Evolutionary conservation across 257 asterid genomes (phyloP).

Genomic region (Lavandula angustifolia): DNA sequence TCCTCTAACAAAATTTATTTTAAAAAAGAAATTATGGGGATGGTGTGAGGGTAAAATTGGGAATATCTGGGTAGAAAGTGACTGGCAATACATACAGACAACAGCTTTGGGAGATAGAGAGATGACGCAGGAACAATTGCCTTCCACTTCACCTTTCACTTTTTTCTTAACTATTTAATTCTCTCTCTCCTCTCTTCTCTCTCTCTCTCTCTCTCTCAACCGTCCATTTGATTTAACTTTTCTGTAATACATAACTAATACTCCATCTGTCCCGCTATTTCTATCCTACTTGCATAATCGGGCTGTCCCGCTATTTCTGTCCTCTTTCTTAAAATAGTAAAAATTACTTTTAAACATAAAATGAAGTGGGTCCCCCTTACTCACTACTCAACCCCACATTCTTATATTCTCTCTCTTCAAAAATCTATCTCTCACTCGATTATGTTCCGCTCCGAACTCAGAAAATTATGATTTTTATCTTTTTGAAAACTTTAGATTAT

Average conservation of each 20-base stretch:
- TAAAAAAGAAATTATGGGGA: background rate
- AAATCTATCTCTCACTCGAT: too few relatives aligned
- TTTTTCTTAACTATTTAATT: background rate
- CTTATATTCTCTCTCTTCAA: too few relatives aligned
- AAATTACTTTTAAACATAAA: too few relatives aligned
- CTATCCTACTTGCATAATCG: too few relatives aligned
- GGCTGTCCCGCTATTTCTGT: too few relatives aligned
- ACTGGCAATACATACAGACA: conserved; percentile 5
- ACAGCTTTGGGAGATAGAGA: conserved; percentile 18
- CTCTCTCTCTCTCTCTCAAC: background rate
- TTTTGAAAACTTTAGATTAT: too few relatives aligned
- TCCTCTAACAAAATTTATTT: background rate
- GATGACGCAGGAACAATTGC: conserved; percentile 48
- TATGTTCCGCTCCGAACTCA: too few relatives aligned
- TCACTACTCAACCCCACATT: too few relatives aligned
- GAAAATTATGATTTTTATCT: too few relatives aligned
- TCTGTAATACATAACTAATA: background rate
- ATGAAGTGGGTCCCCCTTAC: too few relatives aligned
- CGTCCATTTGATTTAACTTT: conserved; percentile 4
- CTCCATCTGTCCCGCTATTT: too few relatives aligned
- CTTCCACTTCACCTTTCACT: conserved; percentile 47
- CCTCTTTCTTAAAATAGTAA: too few relatives aligned
- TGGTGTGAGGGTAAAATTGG: conserved; percentile 24
- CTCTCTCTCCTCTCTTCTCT: background rate
- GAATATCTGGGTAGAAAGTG: conserved; percentile 20